phyloP scores from a whole-genome alignment of 169 alveolate genomes.

The Besnoitia besnoiti region DNA sequence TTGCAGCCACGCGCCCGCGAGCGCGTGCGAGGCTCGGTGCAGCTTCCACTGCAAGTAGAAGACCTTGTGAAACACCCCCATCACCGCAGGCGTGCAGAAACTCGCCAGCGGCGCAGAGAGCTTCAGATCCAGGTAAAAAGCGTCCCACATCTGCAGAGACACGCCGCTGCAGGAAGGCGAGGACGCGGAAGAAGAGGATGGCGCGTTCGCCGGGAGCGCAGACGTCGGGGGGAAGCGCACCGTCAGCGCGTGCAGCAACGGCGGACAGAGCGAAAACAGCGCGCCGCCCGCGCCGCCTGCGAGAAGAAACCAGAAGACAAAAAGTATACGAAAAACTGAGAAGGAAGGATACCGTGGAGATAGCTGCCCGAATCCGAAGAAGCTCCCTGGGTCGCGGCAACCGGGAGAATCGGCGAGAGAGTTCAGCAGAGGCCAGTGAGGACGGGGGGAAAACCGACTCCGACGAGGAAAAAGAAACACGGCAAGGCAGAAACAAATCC shows the following conservation, averaged over 20 bases:
- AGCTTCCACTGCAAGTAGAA: conserved; percentile 2
- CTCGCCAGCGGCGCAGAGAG: not conserved
- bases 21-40: not conserved
- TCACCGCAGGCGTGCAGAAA: conserved; percentile 18
- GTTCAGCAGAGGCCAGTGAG: too few relatives aligned
- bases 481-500: not conserved
- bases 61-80: not conserved
- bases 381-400: too few relatives aligned
- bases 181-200: not conserved
- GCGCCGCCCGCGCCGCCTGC: conserved; percentile 1
- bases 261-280: not conserved
- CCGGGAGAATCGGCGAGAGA: too few relatives aligned
- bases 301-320: not conserved
- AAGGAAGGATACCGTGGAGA: not conserved
- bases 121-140: not conserved
- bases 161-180: not conserved
- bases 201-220: not conserved
- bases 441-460: too few relatives aligned
- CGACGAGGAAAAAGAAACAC: too few relatives aligned
- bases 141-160: not conserved
- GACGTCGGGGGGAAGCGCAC: conserved; percentile 14
- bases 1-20: conserved; percentile 16
- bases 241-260: conserved; percentile 11
- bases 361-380: not conserved
- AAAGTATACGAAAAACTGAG: not conserved